Conservation (phyloP, 2,329 filamentous ascomycete genomes). For the Fusarium miscanthi region DNA sequence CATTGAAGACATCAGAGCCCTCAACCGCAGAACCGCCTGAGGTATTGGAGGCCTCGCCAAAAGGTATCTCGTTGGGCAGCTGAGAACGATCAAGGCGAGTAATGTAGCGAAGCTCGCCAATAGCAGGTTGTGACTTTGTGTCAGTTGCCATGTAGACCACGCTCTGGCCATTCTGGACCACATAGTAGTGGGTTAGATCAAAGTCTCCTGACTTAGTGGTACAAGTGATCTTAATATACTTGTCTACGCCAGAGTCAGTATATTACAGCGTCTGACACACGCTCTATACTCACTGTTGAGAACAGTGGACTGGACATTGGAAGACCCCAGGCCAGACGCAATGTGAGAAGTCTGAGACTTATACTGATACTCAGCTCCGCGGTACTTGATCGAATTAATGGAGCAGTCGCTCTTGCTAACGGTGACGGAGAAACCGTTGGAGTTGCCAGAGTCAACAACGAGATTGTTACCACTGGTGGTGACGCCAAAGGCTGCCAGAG, state of each 20-base stretch:
- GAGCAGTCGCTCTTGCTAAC: conserved; percentile 68
- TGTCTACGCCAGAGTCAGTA: conserved; percentile 35
- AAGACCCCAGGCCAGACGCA: conserved; percentile 58
- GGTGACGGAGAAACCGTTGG: conserved; percentile 62
- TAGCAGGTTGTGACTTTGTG: conserved; percentile 65
- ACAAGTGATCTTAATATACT: conserved; percentile 71
- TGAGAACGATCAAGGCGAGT: conserved; percentile 65
- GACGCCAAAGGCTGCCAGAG: conserved; percentile 56
- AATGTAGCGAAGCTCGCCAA: conserved; percentile 74
- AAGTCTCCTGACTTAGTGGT: conserved; percentile 59
- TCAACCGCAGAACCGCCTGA: conserved; percentile 63
- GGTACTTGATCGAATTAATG: conserved; percentile 71
- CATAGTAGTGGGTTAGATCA: conserved; percentile 70
- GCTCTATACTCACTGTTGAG: conserved; percentile 41
- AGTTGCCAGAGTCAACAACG: conserved; percentile 60
- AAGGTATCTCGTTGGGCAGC: conserved; percentile 64
- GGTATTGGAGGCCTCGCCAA: conserved; percentile 66
- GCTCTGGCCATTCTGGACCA: conserved; percentile 69
- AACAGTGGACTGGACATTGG: conserved; percentile 63
- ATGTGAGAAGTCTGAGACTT: conserved; percentile 52
- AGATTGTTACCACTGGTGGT: conserved; percentile 56
- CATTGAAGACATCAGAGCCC: conserved; percentile 68
- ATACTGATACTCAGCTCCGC: conserved; percentile 69
- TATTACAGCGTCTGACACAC: background rate
- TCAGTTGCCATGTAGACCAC: conserved; percentile 72